Evolutionary conservation across 2,329 filamentous ascomycete species (phyloP), one percentile per base, ranked within the genome.

Genomic region (Arthrinium puccinioides): DNA sequence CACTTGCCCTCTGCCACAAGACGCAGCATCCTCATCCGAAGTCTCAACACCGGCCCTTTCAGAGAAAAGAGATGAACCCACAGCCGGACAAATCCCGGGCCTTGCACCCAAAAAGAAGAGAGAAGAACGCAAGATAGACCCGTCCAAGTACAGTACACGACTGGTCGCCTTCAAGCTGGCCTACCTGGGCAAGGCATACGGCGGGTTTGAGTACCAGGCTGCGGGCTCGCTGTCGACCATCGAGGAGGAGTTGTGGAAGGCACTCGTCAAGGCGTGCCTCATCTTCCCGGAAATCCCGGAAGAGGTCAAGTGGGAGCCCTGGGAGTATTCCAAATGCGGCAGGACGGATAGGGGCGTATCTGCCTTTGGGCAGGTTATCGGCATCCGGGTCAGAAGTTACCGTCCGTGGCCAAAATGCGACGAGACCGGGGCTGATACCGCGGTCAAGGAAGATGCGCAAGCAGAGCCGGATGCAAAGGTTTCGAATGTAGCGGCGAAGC

Each of bases 331-430:
- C 24, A 98, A 98, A 61, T 96, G 90, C 54, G 92, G 92, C 2
- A 74, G 92, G 44, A 98, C 92, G 14, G 92, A 98, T 57, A 74
- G 80, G 37, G 92, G 92, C 10, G 92, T 98, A 24, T 96, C 88
- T 60, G 89, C 92, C 4, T 98, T 98, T 64, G 92, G 92, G 0
- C 92, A 98, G 66, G 92, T 98, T 40, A 79, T 98, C 53, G 84
- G 81, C 1, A 64, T 98, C 27, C 69, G 83, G 38, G 81, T 98
- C 13, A 72, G 90, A 55, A 96, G 89, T 60, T 84, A 84, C 50
- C 68, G 75, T 47, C 87, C 87, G 1, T 54, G 82, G 36, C 62
- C 62, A 3, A 54, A 50, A 39, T 52, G 19, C 15, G 16, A 27
- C 4, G 5, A 47, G 34, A 39, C 57, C 44, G 50, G 45, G 41